Evolutionary conservation across 2,329 filamentous ascomycete genomes (phyloP).

Genomic region (Xylaria sp.): DNA sequence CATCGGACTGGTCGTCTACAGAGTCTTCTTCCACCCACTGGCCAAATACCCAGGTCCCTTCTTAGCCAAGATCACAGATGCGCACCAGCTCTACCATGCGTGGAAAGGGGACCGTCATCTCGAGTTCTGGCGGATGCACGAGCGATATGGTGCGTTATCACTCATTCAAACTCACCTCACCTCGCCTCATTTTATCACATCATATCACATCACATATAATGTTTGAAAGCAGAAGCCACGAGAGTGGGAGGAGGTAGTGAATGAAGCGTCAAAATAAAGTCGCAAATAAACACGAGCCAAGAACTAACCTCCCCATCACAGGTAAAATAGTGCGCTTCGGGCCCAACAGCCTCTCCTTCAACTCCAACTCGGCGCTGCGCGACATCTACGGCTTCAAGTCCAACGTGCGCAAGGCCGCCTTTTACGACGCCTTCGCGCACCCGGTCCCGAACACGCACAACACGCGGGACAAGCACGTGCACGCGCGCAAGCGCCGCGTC

Average conservation of each 20-base stretch:
- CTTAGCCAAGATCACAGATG: slow-evolving; percentile 67
- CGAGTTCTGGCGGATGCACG: slow-evolving; percentile 72
- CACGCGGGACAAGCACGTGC: slow-evolving; percentile 69
- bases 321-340: slow-evolving; percentile 76
- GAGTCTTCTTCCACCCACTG: slow-evolving; percentile 68
- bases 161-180: too few species aligned
- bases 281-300: too few species aligned
- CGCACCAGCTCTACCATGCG: slow-evolving; percentile 73
- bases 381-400: slow-evolving; percentile 69
- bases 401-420: slow-evolving; percentile 71
- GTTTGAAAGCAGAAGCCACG: too few species aligned
- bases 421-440: slow-evolving; percentile 76
- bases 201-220: too few species aligned
- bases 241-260: background rate
- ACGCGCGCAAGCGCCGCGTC: slow-evolving; percentile 74
- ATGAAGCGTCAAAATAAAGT: slow-evolving; percentile 16
- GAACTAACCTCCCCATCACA: too few species aligned
- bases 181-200: too few species aligned
- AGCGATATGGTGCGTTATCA: slow-evolving; percentile 69
- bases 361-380: slow-evolving; percentile 70
- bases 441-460: slow-evolving; percentile 77
- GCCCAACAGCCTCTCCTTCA: slow-evolving; percentile 79
- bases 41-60: slow-evolving; percentile 69
- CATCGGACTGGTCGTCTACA: slow-evolving; percentile 55
- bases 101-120: slow-evolving; percentile 77